A percentile compares a stretch with the other conserved stretches of the same genome.
Conservation (phyloP, 2,329 filamentous ascomycete species). For the Fusarium subtropicale region DNA sequence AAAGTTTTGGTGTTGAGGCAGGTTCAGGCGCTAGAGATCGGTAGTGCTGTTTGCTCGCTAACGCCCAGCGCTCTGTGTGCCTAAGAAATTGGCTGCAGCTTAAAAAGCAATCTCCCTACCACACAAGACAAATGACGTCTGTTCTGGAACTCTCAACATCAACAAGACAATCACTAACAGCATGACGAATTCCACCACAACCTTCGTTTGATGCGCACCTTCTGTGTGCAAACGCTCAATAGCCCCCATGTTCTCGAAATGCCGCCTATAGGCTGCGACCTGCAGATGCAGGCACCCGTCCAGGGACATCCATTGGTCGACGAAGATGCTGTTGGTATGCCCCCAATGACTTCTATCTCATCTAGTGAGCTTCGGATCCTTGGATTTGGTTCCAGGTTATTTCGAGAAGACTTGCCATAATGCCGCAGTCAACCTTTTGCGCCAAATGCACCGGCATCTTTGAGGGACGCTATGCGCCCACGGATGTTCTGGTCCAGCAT, state of each 20-base stretch:
- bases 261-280: neutral
- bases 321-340: neutral
- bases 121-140: neutral
- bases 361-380: neutral
- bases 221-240: neutral
- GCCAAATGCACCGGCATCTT: conserved; percentile 24
- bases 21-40: neutral
- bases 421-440: conserved; percentile 14
- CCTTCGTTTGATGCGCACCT: neutral
- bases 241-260: neutral
- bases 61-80: neutral
- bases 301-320: neutral
- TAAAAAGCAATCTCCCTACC: neutral
- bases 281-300: neutral
- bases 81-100: conserved; percentile 7
- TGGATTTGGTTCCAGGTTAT: too few species aligned
- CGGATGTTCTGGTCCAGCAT: conserved; percentile 4
- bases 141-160: neutral
- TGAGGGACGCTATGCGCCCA: conserved; percentile 17
- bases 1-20: conserved; percentile 4
- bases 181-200: neutral
- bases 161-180: neutral
- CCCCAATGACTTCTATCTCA: neutral
- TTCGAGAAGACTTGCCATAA: neutral
- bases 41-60: neutral